These are phyloP conservation scores for Endocladia muricata DNA, from an alignment of 31 red algal genomes.

Conservation along the genomic window DNA sequence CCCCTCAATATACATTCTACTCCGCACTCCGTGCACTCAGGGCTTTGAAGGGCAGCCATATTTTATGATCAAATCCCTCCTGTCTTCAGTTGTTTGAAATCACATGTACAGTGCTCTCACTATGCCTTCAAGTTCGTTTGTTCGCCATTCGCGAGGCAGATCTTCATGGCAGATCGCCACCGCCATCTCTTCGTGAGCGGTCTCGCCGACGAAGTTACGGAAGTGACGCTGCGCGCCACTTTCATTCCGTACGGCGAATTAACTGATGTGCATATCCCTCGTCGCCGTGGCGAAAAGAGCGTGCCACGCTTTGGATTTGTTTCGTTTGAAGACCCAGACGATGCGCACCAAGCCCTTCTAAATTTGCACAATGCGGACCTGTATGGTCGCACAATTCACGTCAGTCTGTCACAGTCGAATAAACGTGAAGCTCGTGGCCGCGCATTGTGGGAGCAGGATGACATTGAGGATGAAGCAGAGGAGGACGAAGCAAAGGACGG, in stretches of 20 bases:
- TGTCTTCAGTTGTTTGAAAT: no score
- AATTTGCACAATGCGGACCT: neutral
- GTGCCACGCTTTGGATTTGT: conserved; percentile 6
- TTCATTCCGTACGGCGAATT: conserved; percentile 13
- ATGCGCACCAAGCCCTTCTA: neutral
- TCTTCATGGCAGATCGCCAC: neutral
- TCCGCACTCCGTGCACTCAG: no score
- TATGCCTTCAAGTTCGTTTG: no score
- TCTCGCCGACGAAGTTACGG: neutral
- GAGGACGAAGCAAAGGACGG: no score
- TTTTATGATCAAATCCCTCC: no score
- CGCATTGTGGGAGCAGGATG: no score
- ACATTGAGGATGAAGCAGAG: no score
- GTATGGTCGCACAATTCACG: neutral
- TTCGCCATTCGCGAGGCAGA: no score
- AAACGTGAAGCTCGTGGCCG: neutral
- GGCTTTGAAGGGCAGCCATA: no score
- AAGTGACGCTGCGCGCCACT: neutral
- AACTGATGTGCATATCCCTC: neutral
- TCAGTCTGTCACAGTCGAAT: neutral
- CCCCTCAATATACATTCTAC: no score
- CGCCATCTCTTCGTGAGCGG: neutral
- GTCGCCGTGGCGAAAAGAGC: neutral
- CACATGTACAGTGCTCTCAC: no score
- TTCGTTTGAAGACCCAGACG: neutral